Percentiles rank a stretch among this genome's conserved stretches.
Conservation (phyloP, 148 eudicot species). For the Rhododendron vialii region DNA sequence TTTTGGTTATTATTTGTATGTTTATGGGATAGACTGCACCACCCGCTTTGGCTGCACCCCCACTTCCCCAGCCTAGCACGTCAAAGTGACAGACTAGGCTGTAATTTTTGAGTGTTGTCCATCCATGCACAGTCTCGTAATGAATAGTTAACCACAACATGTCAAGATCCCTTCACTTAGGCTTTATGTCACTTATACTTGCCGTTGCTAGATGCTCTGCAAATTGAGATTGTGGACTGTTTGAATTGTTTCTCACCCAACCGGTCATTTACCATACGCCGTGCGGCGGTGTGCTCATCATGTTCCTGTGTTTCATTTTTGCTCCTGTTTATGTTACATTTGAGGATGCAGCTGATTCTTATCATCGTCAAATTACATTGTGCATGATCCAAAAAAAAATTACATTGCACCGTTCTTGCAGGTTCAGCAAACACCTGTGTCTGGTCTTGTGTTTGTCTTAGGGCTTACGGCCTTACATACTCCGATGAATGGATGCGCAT, state of each 20-base stretch:
- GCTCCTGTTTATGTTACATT: neutral
- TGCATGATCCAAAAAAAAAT: neutral
- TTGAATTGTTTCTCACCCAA: neutral
- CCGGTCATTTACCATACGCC: neutral
- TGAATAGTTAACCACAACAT: neutral
- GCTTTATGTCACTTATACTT: neutral
- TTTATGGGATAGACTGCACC: neutral
- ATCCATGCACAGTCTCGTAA: neutral
- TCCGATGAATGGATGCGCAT: neutral
- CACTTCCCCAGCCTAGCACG: neutral
- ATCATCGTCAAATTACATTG: neutral
- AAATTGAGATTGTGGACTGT: neutral
- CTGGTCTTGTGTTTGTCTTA: neutral
- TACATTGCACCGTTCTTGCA: neutral
- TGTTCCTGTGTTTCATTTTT: neutral
- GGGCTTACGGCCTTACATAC: neutral
- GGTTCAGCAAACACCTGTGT: neutral
- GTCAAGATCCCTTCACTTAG: neutral
- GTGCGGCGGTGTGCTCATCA: neutral
- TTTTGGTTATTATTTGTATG: neutral
- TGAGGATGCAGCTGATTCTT: neutral
- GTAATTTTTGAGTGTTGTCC: neutral
- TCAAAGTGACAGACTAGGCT: neutral
- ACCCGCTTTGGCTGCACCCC: neutral
- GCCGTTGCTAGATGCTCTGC: neutral